Evolutionary conservation across 1,284 basidiomycete species (phyloP).

Genomic region (Agaricales sp.): DNA sequence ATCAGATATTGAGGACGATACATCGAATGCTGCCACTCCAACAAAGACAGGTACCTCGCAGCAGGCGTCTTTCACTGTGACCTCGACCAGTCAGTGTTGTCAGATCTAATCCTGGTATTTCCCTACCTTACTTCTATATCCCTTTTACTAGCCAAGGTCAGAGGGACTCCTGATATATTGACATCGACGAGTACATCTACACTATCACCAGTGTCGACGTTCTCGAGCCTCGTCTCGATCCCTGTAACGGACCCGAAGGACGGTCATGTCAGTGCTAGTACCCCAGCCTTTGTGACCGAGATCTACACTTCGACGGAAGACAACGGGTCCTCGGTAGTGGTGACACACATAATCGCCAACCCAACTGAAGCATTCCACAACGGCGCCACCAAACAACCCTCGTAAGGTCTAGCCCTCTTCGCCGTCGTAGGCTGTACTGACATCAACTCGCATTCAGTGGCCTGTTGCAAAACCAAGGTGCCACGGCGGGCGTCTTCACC

Average conservation of each 20-base stretch:
- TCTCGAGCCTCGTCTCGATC: neutral
- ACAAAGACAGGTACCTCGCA: no score
- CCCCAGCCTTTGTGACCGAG: neutral
- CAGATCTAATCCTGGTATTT: no score
- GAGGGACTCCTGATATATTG: neutral
- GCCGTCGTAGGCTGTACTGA: slow-evolving; percentile 7
- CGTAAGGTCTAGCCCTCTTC: no score
- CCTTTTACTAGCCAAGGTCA: no score
- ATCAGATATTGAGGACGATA: no score
- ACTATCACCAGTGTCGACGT: neutral
- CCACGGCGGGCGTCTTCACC: slow-evolving; percentile 47
- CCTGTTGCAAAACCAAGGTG: slow-evolving; percentile 42
- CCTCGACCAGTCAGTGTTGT: no score
- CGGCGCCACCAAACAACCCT: neutral
- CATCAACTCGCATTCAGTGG: slow-evolving; percentile 18
- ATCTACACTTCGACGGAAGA: neutral
- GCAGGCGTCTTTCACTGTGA: no score
- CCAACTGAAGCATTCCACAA: neutral
- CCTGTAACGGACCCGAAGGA: neutral
- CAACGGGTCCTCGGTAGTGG: neutral
- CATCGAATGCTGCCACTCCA: no score
- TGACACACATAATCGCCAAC: neutral
- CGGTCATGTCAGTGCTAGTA: neutral
- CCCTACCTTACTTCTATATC: no score
- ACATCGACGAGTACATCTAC: neutral